Base-by-base conservation (phyloP, 2,329 filamentous ascomycete species). In the Aurifilum marmelostoma region DNA sequence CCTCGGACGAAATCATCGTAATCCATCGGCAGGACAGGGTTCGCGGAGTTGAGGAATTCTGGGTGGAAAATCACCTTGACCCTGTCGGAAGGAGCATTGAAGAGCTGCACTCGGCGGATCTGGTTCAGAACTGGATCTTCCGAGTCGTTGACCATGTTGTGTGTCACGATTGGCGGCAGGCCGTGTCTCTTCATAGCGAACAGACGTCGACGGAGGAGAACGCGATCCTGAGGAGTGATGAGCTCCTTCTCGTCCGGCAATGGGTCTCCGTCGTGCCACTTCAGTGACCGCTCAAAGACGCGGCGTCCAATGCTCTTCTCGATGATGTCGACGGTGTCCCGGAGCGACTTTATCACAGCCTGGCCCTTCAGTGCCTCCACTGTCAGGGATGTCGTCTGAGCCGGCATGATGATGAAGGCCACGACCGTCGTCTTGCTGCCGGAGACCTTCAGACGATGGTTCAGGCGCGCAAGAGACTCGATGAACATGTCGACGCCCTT, bases 401-500 rank as follows among this genome's bases (percentile, higher is more conserved):
- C 96, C 2, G 96, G 96, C 93, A 99, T 97, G 79, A 99, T 98
- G 80, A 99, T 92, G 79, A 99, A 99, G 27, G 96, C 95, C 24
- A 99, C 95, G 9, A 99, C 91, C 0, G 96, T 98, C 78, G 91
- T 94, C 81, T 96, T 97, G 74, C 93, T 97, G 63, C 93, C 93
- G 9, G 89, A 82, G 65, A 82, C 82, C 87, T 98, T 98, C 77
- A 99, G 88, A 52, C 92, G 89, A 83, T 98, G 94, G 82, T 99
- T 99, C 75, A 99, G 83, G 58, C 96, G 92, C 37, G 96, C 96
- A 72, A 99, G 84, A 3, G 94, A 96, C 81, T 99, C 96, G 74
- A 99, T 97, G 80, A 98, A 99, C 96, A 99, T 98, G 80, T 99
- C 96, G 12, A 97, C 95, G 77, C 96, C 96, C 83, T 99, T 99